A percentile compares a stretch with the other conserved stretches of the same genome.
Conservation (phyloP, 768 basidiomycete genomes). For the Calocybe cyanea region DNA sequence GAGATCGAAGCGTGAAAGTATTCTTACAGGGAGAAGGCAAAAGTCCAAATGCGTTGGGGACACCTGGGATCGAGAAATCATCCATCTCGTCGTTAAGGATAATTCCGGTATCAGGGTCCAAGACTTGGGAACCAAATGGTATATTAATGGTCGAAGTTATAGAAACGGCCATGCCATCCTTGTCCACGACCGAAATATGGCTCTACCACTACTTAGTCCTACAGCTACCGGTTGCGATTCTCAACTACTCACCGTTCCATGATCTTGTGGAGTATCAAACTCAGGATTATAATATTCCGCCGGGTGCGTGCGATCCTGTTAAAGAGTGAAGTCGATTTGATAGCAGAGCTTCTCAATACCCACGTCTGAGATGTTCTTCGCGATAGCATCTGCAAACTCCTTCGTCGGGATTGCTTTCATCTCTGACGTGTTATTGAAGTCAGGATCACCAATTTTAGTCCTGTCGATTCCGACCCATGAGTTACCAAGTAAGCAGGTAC, state of each 20-base stretch:
- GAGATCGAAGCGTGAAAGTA: not conserved
- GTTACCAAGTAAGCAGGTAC: not conserved
- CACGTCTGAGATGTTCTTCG: slow-evolving; percentile 80
- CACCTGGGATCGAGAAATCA: slow-evolving; percentile 86
- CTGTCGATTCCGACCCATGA: slow-evolving; percentile 30
- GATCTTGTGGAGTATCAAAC: slow-evolving; percentile 73
- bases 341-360: slow-evolving; percentile 18
- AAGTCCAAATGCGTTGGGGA: slow-evolving; percentile 80
- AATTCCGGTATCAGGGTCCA: slow-evolving; percentile 85
- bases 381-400: slow-evolving; percentile 57
- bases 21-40: slow-evolving; percentile 76
- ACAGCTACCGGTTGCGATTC: not conserved
- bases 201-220: slow-evolving; percentile 45
- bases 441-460: slow-evolving; percentile 79
- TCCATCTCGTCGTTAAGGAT: slow-evolving; percentile 95
- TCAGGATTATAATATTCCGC: slow-evolving; percentile 82
- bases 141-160: slow-evolving; percentile 89
- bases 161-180: slow-evolving; percentile 80
- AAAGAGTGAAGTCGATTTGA: too few relatives aligned
- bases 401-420: slow-evolving; percentile 70
- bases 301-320: slow-evolving; percentile 76
- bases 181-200: slow-evolving; percentile 81
- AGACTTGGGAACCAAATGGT: slow-evolving; percentile 83
- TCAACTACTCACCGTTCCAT: slow-evolving; percentile 69
- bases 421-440: slow-evolving; percentile 49